Base-by-base conservation (phyloP, 495 filamentous ascomycete species). In the Penicillium soppii region DNA sequence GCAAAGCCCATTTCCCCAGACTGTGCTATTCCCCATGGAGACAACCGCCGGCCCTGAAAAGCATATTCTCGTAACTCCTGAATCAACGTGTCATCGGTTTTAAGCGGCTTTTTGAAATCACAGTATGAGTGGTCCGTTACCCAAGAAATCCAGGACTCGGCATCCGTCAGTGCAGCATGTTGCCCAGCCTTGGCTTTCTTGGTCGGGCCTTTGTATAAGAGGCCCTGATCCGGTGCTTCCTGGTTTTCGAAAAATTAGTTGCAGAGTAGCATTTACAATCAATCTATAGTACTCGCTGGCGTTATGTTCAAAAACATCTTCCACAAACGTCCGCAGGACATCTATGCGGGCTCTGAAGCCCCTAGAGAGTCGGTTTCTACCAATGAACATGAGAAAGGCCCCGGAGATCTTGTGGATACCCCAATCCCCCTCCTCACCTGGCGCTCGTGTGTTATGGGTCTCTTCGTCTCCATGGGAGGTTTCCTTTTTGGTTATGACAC, bases 391-490 rank as follows among this genome's bases (percentile, higher is more conserved):
- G 62, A 66, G 50, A 66, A 66, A 51, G 54, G 43, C 3, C 40
- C 43, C 3, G 26, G 43, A 15, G 59, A 56, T 50, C 27, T 58
- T n/a, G 49, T 69, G 13, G 65, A 74, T 41, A 61, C 63, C 4
- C 66, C 65, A 3, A 59, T 73, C 15, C 66, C 60, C 0, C 61
- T 68, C 2, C 32, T 79, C 5, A 78, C 74, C 1, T 56, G 62
- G 45, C 67, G 68, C 16, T 69, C 73, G 20, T 52, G 71, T 12
- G 40, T 69, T 2, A 79, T 80, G 72, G 74, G 73, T n/a, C 27
- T 78, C 8, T 66, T 78, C 15, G 72, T 78, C n/a, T 78, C 85
- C 2, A 83, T 88, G 71, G 85, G 85, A 36, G 85, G 85, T 13
- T 82, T 88, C 50, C 76, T 88, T 10, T 71, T 71, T 27, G 68